phyloP scores from a whole-genome alignment of 2,329 filamentous ascomycete genomes.

The Periconia macrospinosa region DNA sequence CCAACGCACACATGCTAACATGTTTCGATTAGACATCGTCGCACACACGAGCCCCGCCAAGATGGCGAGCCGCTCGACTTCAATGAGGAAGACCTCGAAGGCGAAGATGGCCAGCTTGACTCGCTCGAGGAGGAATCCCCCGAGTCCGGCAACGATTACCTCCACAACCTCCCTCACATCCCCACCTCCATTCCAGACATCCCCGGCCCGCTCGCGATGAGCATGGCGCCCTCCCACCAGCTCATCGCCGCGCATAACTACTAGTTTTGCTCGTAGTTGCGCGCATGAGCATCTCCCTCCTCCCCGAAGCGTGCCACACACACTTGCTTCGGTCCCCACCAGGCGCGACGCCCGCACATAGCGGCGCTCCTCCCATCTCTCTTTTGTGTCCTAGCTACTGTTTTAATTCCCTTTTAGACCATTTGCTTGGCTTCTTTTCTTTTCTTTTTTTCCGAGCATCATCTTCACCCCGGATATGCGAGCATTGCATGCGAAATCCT shows the following conservation, averaged over 20 bases:
- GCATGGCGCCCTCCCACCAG: slow-evolving; percentile 45
- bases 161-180: slow-evolving; percentile 31
- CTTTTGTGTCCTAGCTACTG: slow-evolving; percentile 21
- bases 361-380: slow-evolving; percentile 17
- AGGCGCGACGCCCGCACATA: slow-evolving; percentile 25
- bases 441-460: slow-evolving; percentile 9
- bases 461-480: slow-evolving; percentile 16
- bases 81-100: slow-evolving; percentile 84
- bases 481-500: slow-evolving; percentile 28
- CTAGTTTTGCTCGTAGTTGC: slow-evolving; percentile 22
- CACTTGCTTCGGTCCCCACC: slow-evolving; percentile 9
- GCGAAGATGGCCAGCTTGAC: slow-evolving; percentile 82
- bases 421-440: slow-evolving; percentile 12
- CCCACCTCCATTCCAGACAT: slow-evolving; percentile 39
- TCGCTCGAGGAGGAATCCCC: slow-evolving; percentile 79
- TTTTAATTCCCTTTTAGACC: slow-evolving; percentile 29
- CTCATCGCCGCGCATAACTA: slow-evolving; percentile 50
- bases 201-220: slow-evolving; percentile 37
- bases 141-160: slow-evolving; percentile 67
- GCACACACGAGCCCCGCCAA: slow-evolving; percentile 77
- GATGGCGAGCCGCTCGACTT: slow-evolving; percentile 66
- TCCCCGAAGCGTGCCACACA: neutral
- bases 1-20: slow-evolving; percentile 42
- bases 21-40: slow-evolving; percentile 60
- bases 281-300: too few relatives aligned